Conservation (phyloP, 192 early-diverging fungal genomes). For the Umbelopsis sp. region DNA sequence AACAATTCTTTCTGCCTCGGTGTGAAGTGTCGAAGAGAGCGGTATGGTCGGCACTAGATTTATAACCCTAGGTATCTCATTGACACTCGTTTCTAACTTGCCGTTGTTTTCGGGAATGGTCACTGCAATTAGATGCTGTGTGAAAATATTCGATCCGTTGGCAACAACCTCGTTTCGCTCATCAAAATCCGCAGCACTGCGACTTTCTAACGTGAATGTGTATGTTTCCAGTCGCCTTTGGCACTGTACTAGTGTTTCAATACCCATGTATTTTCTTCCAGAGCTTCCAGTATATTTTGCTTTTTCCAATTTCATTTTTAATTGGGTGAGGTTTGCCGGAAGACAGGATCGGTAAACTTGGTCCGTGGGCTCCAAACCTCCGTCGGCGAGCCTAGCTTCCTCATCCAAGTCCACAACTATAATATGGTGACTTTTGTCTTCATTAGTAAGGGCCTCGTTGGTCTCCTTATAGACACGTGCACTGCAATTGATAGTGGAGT, state of each 20-base stretch:
- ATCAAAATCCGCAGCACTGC: not conserved
- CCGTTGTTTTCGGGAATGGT: not conserved
- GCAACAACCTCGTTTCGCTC: not conserved
- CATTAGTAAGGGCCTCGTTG: not conserved
- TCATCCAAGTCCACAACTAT: not conserved
- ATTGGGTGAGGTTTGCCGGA: not conserved
- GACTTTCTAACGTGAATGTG: not conserved
- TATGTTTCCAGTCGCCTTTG: not conserved
- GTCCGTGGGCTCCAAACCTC: not conserved
- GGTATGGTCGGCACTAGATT: not conserved
- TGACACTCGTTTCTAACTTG: not conserved
- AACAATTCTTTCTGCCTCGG: not conserved
- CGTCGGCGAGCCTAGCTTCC: not conserved
- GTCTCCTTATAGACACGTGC: not conserved
- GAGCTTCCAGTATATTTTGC: not conserved
- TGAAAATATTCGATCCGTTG: not conserved
- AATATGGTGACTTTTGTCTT: not conserved
- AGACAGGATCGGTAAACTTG: not conserved
- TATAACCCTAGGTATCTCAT: not conserved
- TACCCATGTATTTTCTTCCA: not conserved
- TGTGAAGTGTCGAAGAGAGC: not conserved
- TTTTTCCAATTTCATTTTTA: not conserved
- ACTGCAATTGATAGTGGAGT: not conserved
- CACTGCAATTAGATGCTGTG: not conserved
- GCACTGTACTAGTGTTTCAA: not conserved